Base-by-base conservation (phyloP, 106 monocot genomes). In the Dendrobium officinale region DNA sequence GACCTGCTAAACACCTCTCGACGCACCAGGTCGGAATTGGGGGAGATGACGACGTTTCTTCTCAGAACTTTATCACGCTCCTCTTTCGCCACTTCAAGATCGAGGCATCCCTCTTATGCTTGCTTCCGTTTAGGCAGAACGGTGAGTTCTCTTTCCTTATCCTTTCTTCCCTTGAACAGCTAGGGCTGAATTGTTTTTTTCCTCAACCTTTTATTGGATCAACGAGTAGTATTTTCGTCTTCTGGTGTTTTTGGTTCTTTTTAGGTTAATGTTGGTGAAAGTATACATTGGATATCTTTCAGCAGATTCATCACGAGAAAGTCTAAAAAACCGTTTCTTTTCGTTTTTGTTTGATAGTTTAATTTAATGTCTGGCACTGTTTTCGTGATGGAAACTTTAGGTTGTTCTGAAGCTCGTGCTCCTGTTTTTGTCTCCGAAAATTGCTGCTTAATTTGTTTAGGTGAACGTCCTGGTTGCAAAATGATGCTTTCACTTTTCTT, bases 21-120 rank as follows among this genome's bases (percentile, higher is more conserved):
- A 20, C 43, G 43, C 67, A 6, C 42, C 41, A 17, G 41, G 19
- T 74, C 13, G 74, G 43, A 74, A 18, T 19, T n/a, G 33, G 1
- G 27, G 72, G 29, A 76, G 26, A 76, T 76, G 76, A 15, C 41
- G 7, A 26, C 26, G 24, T 26, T 49, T 49, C 26, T 76, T 51
- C 76, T 47, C 49, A 76, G 76, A 76, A 15, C 45, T 11, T 49
- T 76, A 48, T 29, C 76, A 4, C 76, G 49, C 26, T 76, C 49
- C 26, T 76, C 76, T 27, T 2, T 76, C 9, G 26, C 76, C 26
- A 15, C 15, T 6, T 76, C 48, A 8, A 76, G 76, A 76, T 76
- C 76, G 48, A 49, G 76, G 76, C 45, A 11, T 76, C 10, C 49
- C 76, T 20, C 26, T 18, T 20, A 76, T 15, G 47, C 76, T 76